phyloP scores from a whole-genome alignment of 805 yeast species.

The Martiniozyma abietophila region DNA sequence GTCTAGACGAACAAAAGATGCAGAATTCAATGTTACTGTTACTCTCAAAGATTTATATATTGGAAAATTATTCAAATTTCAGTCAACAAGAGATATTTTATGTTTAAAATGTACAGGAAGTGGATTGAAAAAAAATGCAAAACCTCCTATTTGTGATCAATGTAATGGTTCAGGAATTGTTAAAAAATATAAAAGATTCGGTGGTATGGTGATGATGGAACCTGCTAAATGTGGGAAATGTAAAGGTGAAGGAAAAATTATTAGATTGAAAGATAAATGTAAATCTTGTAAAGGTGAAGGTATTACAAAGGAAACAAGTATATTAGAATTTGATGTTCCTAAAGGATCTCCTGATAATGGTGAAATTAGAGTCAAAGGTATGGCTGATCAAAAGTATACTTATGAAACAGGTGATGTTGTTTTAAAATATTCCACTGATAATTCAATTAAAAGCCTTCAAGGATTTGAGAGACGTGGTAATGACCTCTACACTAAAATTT shows the following conservation, averaged over 20 bases:
- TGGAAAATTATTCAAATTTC: constrained; percentile 71
- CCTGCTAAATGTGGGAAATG: constrained; percentile 57
- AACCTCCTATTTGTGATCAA: constrained; percentile 42
- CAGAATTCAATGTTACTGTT: constrained; percentile 53
- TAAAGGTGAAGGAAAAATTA: constrained; percentile 57
- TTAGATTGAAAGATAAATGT: constrained; percentile 63
- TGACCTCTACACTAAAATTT: constrained; percentile 54
- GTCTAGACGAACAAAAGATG: constrained; percentile 47
- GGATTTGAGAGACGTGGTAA: constrained; percentile 39
- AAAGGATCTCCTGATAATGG: constrained; percentile 65
- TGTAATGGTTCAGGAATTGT: constrained; percentile 70
- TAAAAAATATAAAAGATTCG: constrained; percentile 54
- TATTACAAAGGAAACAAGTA: constrained; percentile 52
- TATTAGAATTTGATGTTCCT: constrained; percentile 66
- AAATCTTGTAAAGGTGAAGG: constrained; percentile 64
- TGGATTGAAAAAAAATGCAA: constrained; percentile 61
- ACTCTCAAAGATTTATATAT: constrained; percentile 66
- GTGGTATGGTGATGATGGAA: constrained; percentile 64
- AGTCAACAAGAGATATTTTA: constrained; percentile 60
- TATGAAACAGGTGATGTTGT: constrained; percentile 70
- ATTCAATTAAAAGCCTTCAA: constrained; percentile 17
- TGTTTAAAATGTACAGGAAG: constrained; percentile 69
- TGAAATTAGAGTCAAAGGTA: constrained; percentile 48
- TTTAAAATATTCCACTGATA: constrained; percentile 41
- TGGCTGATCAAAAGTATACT: constrained; percentile 73